A percentile compares a stretch with the other conserved stretches of the same genome.
Conservation (phyloP, 352 stramenopile genomes). For the Globisporangium paddicum region DNA sequence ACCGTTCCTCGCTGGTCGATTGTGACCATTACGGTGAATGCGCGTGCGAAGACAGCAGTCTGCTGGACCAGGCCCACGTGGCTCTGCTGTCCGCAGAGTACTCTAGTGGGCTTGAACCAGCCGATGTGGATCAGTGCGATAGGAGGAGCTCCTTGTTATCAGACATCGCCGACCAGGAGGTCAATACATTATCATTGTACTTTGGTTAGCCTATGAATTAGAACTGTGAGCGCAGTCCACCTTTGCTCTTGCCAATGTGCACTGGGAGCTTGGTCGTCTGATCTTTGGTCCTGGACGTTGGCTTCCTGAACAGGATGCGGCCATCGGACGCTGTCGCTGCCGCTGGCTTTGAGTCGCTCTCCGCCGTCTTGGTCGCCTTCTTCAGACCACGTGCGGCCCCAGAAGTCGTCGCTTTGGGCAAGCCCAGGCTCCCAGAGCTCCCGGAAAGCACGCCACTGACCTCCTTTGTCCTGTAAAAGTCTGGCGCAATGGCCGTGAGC, state of each 20-base stretch:
- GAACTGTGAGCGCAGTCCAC: conserved; percentile 71
- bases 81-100: neutral
- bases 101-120: neutral
- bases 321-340: conserved; percentile 28
- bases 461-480: conserved; percentile 74
- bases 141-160: neutral
- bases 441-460: conserved; percentile 61
- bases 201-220: conserved; percentile 20
- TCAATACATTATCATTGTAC: conserved; percentile 9
- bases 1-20: neutral
- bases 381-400: neutral
- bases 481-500: conserved; percentile 56
- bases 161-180: neutral
- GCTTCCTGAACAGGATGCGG: conserved; percentile 76
- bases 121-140: neutral
- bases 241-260: conserved; percentile 82
- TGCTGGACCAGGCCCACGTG: neutral
- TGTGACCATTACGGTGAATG: neutral
- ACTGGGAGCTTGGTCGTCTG: conserved; percentile 41
- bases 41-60: neutral
- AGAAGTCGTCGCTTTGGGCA: conserved; percentile 35
- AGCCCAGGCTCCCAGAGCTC: conserved; percentile 55
- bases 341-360: conserved; percentile 11
- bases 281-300: conserved; percentile 23
- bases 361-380: conserved; percentile 2